phyloP scores from a whole-genome alignment of 2,329 filamentous ascomycete genomes.

The Pleurostoma richardsiae region DNA sequence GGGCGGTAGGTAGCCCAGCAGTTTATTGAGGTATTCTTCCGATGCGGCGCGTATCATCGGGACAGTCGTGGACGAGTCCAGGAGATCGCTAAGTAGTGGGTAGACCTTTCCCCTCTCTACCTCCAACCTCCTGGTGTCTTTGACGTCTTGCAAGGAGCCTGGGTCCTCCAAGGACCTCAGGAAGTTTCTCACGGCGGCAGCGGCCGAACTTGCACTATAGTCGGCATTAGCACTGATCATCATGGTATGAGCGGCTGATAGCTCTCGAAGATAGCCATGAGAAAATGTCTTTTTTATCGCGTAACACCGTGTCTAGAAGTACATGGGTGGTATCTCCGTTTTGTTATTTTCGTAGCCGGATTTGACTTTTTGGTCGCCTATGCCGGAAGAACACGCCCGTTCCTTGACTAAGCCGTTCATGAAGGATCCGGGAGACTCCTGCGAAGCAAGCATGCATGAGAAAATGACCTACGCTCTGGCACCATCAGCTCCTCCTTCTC shows the following conservation, averaged over 20 bases:
- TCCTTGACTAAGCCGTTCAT: not conserved
- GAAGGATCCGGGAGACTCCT: too few relatives aligned
- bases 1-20: slow-evolving; percentile 75
- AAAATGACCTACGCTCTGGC: slow-evolving; percentile 94
- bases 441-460: slow-evolving; percentile 8
- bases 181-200: slow-evolving; percentile 80
- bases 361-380: not conserved
- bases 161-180: slow-evolving; percentile 69
- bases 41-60: slow-evolving; percentile 65
- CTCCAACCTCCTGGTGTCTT: slow-evolving; percentile 17
- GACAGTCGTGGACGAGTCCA: slow-evolving; percentile 72
- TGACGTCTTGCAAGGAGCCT: slow-evolving; percentile 27
- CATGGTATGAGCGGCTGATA: not conserved
- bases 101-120: slow-evolving; percentile 58
- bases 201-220: slow-evolving; percentile 59
- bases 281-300: slow-evolving; percentile 7
- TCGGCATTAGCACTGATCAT: slow-evolving; percentile 10
- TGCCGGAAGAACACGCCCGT: not conserved
- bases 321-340: slow-evolving; percentile 4
- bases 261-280: not conserved
- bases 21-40: slow-evolving; percentile 63
- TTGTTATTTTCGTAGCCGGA: slow-evolving; percentile 1
- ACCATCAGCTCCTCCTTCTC: slow-evolving; percentile 93
- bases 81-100: slow-evolving; percentile 80
- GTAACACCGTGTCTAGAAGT: slow-evolving; percentile 9